Evolutionary conservation across 1,139 yeast species (phyloP), one percentile per base, ranked within the genome.

Genomic region (Candida labiduridarum): DNA sequence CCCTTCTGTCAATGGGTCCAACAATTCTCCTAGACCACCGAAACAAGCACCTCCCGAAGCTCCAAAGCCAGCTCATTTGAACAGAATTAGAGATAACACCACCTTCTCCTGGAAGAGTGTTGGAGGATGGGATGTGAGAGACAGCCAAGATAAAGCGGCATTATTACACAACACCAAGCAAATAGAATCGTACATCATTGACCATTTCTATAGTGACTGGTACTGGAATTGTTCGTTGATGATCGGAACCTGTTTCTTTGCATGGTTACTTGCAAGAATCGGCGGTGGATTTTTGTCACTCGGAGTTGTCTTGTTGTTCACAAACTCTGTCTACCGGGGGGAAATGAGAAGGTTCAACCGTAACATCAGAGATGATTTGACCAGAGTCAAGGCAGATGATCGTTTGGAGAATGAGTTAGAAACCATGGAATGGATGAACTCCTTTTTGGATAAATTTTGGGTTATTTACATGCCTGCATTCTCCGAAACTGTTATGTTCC

Each of bases 391-490:
- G 22, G 80, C 89, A 16, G 71, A 74, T 42, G 87, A 85, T 61
- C 72, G 83, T 43, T 70, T 88, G 56, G 88, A 83, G 52, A 76
- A 79, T 47, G 80, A 78, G 59, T 66, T 78, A 53, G 96, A 88
- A 68, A 83, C 90, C 9, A 86, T 87, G 83, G 83, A 84, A 56
- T 88, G 96, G 96, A 67, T 87, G 60, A 88, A 88, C 61, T 80
- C 85, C 22, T 87, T 88, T 60, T 67, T 87, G 65, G 84, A 84
- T 46, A 88, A 87, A 65, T 87, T 88, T 62, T 88, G 96, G 96
- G 88, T 86, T 50, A 86, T 87, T 56, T 87, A 87, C 60, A 87
- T 88, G 96, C 94, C 94, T 40, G 89, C 89, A 0, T 72, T 88
- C 49, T 84, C 90, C n/a, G 89, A 86, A 59, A 84, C 82, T 65